Evolutionary conservation across 306 rosid genomes (phyloP).

Genomic region (Betula pendula): DNA sequence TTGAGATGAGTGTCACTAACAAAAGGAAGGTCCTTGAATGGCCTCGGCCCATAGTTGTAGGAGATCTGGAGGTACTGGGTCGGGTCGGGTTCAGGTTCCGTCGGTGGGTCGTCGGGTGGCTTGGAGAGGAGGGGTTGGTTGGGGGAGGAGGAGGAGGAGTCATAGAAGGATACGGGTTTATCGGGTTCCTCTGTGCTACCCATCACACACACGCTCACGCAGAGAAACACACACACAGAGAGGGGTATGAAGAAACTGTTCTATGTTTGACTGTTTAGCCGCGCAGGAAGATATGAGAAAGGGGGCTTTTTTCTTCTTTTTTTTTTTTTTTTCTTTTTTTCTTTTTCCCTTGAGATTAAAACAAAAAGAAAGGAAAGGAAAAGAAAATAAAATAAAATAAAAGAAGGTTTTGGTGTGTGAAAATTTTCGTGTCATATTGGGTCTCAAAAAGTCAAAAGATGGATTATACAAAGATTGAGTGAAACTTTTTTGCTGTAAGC

Average conservation of each 20-base stretch:
- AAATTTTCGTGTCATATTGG: background rate
- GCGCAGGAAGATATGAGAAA: background rate
- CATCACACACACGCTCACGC: slow-evolving; percentile 32
- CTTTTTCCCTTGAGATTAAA: too few relatives aligned
- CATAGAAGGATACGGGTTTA: slow-evolving; percentile 41
- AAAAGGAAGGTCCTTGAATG: slow-evolving; percentile 71
- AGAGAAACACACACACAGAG: background rate
- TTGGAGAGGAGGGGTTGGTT: slow-evolving; percentile 65
- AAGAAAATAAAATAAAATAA: too few relatives aligned
- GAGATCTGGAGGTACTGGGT: slow-evolving; percentile 71
- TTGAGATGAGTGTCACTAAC: too few relatives aligned
- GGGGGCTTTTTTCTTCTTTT: too few relatives aligned
- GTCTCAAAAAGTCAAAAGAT: background rate
- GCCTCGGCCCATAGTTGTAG: slow-evolving; percentile 63
- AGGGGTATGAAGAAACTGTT: background rate
- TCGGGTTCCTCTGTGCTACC: slow-evolving; percentile 49
- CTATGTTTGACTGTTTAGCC: slow-evolving; percentile 28
- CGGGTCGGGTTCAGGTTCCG: slow-evolving; percentile 50
- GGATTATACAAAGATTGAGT: background rate
- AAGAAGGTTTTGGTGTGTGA: too few relatives aligned
- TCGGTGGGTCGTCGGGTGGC: slow-evolving; percentile 37
- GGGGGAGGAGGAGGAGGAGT: slow-evolving; percentile 41
- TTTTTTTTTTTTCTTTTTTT: too few relatives aligned
- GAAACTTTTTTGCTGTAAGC: too few relatives aligned
- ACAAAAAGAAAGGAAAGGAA: too few relatives aligned